Evolutionary conservation across 208 protist genomes (phyloP).

Genomic region (Trypanosoma melophagium): DNA sequence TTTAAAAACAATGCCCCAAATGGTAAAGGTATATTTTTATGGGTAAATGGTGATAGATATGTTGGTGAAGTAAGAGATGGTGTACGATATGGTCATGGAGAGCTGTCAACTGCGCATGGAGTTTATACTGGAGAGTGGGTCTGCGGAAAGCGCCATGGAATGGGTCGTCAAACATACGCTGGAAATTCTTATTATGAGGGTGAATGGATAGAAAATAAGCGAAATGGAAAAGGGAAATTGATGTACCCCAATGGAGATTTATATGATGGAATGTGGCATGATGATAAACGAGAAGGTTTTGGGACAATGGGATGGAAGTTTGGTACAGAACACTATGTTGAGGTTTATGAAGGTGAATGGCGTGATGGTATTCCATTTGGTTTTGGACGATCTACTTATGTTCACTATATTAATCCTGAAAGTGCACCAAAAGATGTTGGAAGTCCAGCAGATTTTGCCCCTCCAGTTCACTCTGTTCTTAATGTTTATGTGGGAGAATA

Average conservation of each 20-base stretch:
- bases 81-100: constrained; percentile 79
- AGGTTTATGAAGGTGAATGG: constrained; percentile 86
- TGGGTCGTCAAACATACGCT: constrained; percentile 61
- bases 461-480: constrained; percentile 40
- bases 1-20: constrained; percentile 40
- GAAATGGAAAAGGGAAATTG: constrained; percentile 43
- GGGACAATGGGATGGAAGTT: constrained; percentile 82
- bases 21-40: constrained; percentile 44
- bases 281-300: constrained; percentile 37
- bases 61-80: constrained; percentile 55
- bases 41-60: constrained; percentile 72
- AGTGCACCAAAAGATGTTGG: constrained; percentile 2
- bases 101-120: constrained; percentile 44
- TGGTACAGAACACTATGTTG: constrained; percentile 40
- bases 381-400: constrained; percentile 66
- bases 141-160: constrained; percentile 61
- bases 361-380: constrained; percentile 58
- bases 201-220: constrained; percentile 53
- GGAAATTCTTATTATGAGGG: constrained; percentile 75
- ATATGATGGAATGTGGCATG: constrained; percentile 36
- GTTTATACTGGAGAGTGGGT: constrained; percentile 77
- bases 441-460: constrained; percentile 36
- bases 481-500: constrained; percentile 82
- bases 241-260: constrained; percentile 31
- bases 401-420: constrained; percentile 22